Evolutionary conservation across 2,329 filamentous ascomycete species (phyloP), one percentile per base, ranked within the genome.

Genomic region (Paraphaeosphaeria sporulosa): DNA sequence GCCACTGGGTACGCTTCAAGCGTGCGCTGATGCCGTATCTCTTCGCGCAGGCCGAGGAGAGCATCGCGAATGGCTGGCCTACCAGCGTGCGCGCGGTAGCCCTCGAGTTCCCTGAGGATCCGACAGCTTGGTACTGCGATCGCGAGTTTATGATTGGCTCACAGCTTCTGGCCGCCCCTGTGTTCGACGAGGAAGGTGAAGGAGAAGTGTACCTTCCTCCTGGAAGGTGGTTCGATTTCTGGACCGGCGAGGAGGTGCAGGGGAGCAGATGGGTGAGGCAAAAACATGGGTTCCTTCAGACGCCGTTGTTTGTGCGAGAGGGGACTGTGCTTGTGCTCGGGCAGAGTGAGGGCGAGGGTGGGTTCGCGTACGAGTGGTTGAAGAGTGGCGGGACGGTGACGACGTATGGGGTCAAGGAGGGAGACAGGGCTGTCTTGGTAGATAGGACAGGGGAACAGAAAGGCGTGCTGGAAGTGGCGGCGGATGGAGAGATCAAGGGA

Each of bases 81-180:
- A 81, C 90, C 17, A 85, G 78, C 27, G 68, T 92, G 64, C 79
- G 90, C 40, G 85, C 90, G 21, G 84, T 90, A 73, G 87, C 88
- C 59, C 80, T 92, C 34, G 90, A 92, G 76, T 92, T 91, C 68
- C 89, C 89, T 1, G 83, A 87, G 2, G 90, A 93, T 67, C 84
- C 85, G n/a, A 90, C 87, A 4, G 80, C 85, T 0, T 92, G 89
- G 85, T 83, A 81, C 54, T 81, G 90, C 48, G 90, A 93, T 74
- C 85, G 87, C 34, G 87, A 92, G 73, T 92, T 91, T 76, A 90
- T 92, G 86, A 80, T 92, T n/a, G 90, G 90, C 2, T 82, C 83
- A 17, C 83, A 82, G 53, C 75, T 92, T 36, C 78, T 92, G 8
- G 86, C 87, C 5, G 87, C 87, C 1, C 89, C 89, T 1, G 80